Percentiles rank a stretch among this genome's conserved stretches.
Conservation (phyloP, 2,329 filamentous ascomycete species). For the Aspergillus aculeatinus region DNA sequence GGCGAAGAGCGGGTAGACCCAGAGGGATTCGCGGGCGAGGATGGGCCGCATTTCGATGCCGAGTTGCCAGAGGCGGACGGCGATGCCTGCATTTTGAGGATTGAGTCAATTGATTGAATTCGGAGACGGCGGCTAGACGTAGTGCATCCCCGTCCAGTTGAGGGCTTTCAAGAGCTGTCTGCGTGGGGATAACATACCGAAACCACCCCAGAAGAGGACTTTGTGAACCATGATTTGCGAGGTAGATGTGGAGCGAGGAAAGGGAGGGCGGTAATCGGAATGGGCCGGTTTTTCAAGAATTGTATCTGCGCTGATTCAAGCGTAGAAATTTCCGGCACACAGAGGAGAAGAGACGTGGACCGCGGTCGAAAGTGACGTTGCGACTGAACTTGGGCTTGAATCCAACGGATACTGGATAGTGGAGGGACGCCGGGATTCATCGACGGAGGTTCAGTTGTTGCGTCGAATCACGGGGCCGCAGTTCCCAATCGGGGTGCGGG, state of each 20-base stretch:
- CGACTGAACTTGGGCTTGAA: background rate
- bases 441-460: background rate
- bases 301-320: no score
- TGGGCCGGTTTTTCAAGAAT: background rate
- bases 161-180: no score
- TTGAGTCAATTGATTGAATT: constrained; percentile 1
- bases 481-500: constrained; percentile 30
- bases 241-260: constrained; percentile 15
- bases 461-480: constrained; percentile 37
- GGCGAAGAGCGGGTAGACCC: constrained; percentile 89
- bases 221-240: constrained; percentile 47
- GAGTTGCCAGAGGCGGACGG: constrained; percentile 91
- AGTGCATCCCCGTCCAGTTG: no score
- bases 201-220: constrained; percentile 63
- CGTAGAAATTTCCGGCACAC: background rate
- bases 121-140: no score
- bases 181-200: constrained; percentile 64
- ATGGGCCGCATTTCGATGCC: constrained; percentile 98
- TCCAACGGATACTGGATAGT: constrained; percentile 18
- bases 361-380: constrained; percentile 19
- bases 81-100: constrained; percentile 65
- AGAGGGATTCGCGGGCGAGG: constrained; percentile 78
- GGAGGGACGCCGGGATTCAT: constrained; percentile 14
- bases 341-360: background rate
- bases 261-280: constrained; percentile 1